A percentile compares a stretch with the other conserved stretches of the same genome.
These are phyloP conservation scores for Casuarina equisetifolia DNA, from an alignment of 306 rosid species.

Conservation along the genomic window DNA sequence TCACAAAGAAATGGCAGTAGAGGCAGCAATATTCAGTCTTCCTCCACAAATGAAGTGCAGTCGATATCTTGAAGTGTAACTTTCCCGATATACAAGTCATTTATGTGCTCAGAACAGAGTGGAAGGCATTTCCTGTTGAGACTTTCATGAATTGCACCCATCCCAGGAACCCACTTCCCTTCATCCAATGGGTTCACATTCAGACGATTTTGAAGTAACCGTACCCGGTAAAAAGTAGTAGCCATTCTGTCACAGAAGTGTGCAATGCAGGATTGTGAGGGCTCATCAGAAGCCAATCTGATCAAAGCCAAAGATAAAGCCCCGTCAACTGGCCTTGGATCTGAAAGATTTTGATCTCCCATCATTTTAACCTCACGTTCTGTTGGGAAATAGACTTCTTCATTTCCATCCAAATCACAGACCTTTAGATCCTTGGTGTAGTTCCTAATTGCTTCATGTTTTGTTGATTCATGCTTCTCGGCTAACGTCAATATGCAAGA, in stretches of 20 bases:
- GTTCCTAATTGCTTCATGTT: conserved; percentile 70
- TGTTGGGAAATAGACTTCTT: conserved; percentile 72
- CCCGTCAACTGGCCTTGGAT: conserved; percentile 86
- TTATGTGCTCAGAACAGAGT: conserved; percentile 66
- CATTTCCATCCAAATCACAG: conserved; percentile 56
- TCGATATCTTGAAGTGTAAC: conserved; percentile 77
- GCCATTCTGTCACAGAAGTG: conserved; percentile 76
- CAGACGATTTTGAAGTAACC: conserved; percentile 56
- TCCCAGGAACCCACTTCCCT: conserved; percentile 65
- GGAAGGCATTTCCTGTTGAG: conserved; percentile 71
- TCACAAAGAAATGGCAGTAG: background rate
- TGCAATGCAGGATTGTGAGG: conserved; percentile 57
- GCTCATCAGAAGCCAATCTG: conserved; percentile 77
- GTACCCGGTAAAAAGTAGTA: conserved; percentile 56
- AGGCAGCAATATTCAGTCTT: conserved; percentile 34
- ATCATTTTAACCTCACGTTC: conserved; percentile 88
- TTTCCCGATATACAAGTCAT: conserved; percentile 65
- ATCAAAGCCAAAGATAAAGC: conserved; percentile 56
- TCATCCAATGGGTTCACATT: conserved; percentile 49
- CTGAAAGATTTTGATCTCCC: conserved; percentile 80
- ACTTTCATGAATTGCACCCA: conserved; percentile 71
- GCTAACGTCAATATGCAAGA: conserved; percentile 90
- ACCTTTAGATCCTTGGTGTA: conserved; percentile 86
- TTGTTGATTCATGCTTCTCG: conserved; percentile 84
- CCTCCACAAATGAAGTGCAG: conserved; percentile 49